Evolutionary conservation across 2,329 filamentous ascomycete species (phyloP), one percentile per base, ranked within the genome.

Genomic region (Chrysoporthe cubensis): DNA sequence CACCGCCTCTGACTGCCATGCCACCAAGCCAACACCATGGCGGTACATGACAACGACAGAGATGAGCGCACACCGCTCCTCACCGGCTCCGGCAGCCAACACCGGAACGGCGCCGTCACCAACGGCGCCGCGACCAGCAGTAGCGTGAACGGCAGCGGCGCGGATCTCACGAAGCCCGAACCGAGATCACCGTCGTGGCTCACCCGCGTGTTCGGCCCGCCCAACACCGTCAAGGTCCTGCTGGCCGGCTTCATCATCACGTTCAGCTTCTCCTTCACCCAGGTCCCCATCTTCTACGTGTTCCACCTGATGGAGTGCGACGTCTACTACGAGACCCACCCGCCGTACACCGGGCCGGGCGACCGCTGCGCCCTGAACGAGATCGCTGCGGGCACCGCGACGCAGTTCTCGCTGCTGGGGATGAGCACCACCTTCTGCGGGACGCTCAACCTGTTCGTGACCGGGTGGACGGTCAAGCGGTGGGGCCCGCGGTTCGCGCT

Each of bases 291-390:
- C 4, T 78, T 91, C 58, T 91, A 90, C 76, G 88, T 90, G 34
- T 91, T 92, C 72, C 88, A 88, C 67, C 75, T 91, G 1, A 92
- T 92, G 89, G 88, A 87, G 62, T 93, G 90, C 77, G 88, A 92
- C 65, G 84, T 85, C 63, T 93, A 88, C 75, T 93, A 92, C 77
- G 79, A 82, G 46, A 80, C 80, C 2, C 85, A 91, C 72, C 82
- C 85, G 14, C 81, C 83, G 0, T 85, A 80, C 62, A 72, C 78
- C 11, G 83, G 81, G 1, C 72, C 76, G 4, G 80, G 81, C 4
- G 85, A 89, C 68, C 81, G 85, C 18, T 93, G 90, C 74, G 82
- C 81, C 59, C 82, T 83, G 44, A 85, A 85, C 65, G 85, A 87
- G 70, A 90, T 93, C 68, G 85, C 90, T 59, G 87, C 89, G 1